Evolutionary conservation across 768 basidiomycete species (phyloP), one percentile per base, ranked within the genome.

Genomic region (Cyclocybe cylindracea): DNA sequence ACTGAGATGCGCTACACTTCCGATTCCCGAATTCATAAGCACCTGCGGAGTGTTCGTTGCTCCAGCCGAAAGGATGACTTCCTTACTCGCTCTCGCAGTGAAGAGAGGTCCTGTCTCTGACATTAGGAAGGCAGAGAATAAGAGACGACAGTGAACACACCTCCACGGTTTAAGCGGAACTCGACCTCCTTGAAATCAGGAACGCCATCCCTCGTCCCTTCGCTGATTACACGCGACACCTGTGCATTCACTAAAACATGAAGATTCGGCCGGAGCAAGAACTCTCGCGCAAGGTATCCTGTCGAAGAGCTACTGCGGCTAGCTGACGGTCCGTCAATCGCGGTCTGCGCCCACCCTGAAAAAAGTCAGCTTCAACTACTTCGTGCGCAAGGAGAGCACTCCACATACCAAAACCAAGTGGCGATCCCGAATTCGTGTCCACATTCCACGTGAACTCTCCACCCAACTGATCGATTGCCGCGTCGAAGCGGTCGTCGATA

Each of bases 1-100:
- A 7, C 34, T 31, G 48, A 59, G 57, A 6, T 33, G 37, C 6
- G 40, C 45, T 7, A 49, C n/a, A 29, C 62, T 53, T 24, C 71
- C 70, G 46, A 72, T 70, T 18, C 68, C 68, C 5, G 67, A 68
- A 13, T 64, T 55, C 40, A 67, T 24, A 8, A 70, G 60, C n/a
- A 71, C 59, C n/a, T 52, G 57, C 2, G 70, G 67, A 1, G 69
- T 71, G 7, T 59, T 61, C 16, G 70, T 51, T 8, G 64, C 50
- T 2, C 72, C 71, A 7, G 69, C 67, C 3, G 68, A 70, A 6
- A 72, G 59, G 13, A 72, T 61, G 29, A 70, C 57, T 39, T 72
- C 71, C 29, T 66, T 68, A 8, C 32, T 39, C 4, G 70, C 70
- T 1, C 50, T 63, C 7, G 68, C 42, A 8, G 36, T 49, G 44